Percentiles rank a stretch among this genome's conserved stretches.
Evolutionary conservation across 2,329 filamentous ascomycete genomes (phyloP).

Genomic region (Lachnellula cervina): DNA sequence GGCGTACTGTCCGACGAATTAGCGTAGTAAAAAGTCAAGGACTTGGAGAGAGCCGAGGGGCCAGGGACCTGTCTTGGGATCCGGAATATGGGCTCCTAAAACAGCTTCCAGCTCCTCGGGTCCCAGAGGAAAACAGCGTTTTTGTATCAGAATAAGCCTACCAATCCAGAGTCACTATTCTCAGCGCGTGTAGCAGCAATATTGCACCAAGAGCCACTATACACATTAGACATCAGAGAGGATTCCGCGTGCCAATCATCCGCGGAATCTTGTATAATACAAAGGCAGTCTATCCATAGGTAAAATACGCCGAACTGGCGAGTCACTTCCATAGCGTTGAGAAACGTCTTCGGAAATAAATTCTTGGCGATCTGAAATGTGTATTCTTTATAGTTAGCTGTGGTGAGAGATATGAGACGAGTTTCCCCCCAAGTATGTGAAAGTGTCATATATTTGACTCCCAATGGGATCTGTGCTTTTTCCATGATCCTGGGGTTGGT

Average conservation of each 20-base stretch:
- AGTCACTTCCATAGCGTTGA: slow-evolving; percentile 27
- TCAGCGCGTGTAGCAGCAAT: slow-evolving; percentile 16
- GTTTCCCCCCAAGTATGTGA: slow-evolving; percentile 27
- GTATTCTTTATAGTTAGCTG: slow-evolving; percentile 5
- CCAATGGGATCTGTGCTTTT: not conserved
- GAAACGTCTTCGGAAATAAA: slow-evolving; percentile 23
- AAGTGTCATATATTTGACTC: slow-evolving; percentile 22
- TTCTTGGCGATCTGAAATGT: slow-evolving; percentile 11
- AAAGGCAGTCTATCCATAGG: slow-evolving; percentile 33
- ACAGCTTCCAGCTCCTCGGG: no score
- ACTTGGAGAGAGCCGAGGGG: no score
- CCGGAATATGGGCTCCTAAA: no score
- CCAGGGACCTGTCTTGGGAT: no score
- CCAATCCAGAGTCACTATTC: not conserved
- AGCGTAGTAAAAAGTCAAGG: no score
- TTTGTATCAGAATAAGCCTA: no score
- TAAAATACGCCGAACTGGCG: slow-evolving; percentile 25
- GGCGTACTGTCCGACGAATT: not conserved
- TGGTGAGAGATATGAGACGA: slow-evolving; percentile 12
- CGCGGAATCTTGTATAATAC: slow-evolving; percentile 30
- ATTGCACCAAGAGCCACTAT: slow-evolving; percentile 23
- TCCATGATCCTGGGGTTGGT: not conserved
- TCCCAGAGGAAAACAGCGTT: no score
- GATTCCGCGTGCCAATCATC: slow-evolving; percentile 27
- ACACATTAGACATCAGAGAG: slow-evolving; percentile 24